Evolutionary conservation across 345 rosid species (phyloP).

Genomic region (Jatropha curcas): DNA sequence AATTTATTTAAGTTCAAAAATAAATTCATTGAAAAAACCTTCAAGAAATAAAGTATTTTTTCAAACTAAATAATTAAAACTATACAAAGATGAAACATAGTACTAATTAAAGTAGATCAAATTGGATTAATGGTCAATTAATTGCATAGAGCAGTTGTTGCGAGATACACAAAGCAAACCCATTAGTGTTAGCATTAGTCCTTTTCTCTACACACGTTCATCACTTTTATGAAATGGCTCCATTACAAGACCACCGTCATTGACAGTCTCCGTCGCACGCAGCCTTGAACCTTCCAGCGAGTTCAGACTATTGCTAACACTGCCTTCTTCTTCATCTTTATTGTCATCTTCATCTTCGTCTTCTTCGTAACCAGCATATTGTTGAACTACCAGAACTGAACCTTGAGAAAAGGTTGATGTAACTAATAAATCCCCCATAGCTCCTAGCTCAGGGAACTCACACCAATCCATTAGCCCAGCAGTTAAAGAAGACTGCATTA

Average conservation of each 20-base stretch:
- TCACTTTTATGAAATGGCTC: constrained; percentile 5
- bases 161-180: too few species aligned
- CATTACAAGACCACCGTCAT: constrained; percentile 5
- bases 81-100: too few species aligned
- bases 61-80: too few species aligned
- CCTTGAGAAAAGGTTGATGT: constrained; percentile 46
- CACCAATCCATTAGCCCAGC: constrained; percentile 47
- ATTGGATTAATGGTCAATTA: too few species aligned
- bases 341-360: background rate
- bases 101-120: too few species aligned
- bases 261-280: background rate
- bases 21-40: too few species aligned
- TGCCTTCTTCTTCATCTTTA: background rate
- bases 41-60: too few species aligned
- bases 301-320: background rate
- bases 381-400: constrained; percentile 66
- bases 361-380: constrained; percentile 24
- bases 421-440: constrained; percentile 51
- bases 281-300: background rate
- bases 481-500: constrained; percentile 34
- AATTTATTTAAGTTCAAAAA: too few species aligned
- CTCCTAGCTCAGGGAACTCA: constrained; percentile 54
- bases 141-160: too few species aligned
- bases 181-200: background rate
- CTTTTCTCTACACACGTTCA: background rate